Conservation (phyloP, 2,329 filamentous ascomycete species). For the Sporothrix luriei region DNA sequence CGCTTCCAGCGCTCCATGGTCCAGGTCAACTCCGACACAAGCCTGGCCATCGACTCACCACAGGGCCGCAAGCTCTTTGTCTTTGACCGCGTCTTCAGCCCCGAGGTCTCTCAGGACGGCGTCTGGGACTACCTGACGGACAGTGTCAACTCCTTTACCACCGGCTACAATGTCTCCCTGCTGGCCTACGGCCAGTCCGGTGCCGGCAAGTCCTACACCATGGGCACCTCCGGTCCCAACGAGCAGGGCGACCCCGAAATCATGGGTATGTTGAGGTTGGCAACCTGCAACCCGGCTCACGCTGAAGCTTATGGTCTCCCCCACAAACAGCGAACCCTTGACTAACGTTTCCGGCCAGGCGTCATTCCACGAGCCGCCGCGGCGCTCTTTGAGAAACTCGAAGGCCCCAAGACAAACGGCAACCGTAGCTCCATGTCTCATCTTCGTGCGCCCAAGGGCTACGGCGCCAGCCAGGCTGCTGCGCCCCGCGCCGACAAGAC, state of each 20-base stretch:
- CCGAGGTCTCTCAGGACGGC: constrained; percentile 81
- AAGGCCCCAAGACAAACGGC: constrained; percentile 53
- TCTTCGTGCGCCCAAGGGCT: constrained; percentile 76
- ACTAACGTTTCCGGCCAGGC: constrained; percentile 54
- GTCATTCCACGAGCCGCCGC: constrained; percentile 92
- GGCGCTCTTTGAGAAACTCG: constrained; percentile 84
- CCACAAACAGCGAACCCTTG: background rate
- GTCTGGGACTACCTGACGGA: constrained; percentile 94
- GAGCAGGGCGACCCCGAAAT: constrained; percentile 71
- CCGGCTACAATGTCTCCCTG: constrained; percentile 98
- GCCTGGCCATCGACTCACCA: constrained; percentile 82
- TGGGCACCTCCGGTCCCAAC: constrained; percentile 87
- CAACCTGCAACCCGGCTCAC: background rate
- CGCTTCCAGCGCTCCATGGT: constrained; percentile 92
- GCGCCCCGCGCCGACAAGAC: constrained; percentile 64
- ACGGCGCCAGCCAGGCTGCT: constrained; percentile 58
- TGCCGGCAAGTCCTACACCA: constrained; percentile 96
- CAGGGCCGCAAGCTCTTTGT: constrained; percentile 94
- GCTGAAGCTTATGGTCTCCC: background rate
- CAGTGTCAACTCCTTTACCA: constrained; percentile 84
- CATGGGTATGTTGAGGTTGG: constrained; percentile 67
- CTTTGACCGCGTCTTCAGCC: constrained; percentile 90
- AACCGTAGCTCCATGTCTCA: constrained; percentile 72
- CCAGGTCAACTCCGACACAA: constrained; percentile 83
- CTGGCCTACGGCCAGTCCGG: constrained; percentile 97